Percentiles rank a stretch among this genome's conserved stretches.
phyloP scores from a whole-genome alignment of 2,329 filamentous ascomycete genomes.

The Colletotrichum horii region DNA sequence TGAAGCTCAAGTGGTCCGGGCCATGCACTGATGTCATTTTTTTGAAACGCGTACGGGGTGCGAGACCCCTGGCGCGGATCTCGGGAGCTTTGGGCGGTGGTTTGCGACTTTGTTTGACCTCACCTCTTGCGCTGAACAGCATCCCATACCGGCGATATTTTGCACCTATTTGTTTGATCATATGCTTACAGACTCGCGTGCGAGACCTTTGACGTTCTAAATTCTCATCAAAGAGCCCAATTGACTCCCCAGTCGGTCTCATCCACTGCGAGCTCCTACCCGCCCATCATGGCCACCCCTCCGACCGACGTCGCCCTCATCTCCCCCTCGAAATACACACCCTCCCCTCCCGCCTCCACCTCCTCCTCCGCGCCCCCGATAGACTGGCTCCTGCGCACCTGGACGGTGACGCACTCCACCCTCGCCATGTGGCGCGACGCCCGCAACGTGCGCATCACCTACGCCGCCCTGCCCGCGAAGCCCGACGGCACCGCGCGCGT shows the following conservation, averaged over 20 bases:
- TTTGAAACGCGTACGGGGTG: constrained; percentile 3
- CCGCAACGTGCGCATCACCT: constrained; percentile 82
- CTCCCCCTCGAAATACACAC: constrained; percentile 54
- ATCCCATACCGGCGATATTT: not conserved
- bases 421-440: constrained; percentile 81
- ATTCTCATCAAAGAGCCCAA: not conserved
- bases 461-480: constrained; percentile 57
- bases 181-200: not conserved
- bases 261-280: not conserved
- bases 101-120: not conserved
- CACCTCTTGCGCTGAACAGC: not conserved
- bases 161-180: not conserved
- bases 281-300: constrained; percentile 14
- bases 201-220: not conserved
- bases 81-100: constrained; percentile 39
- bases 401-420: constrained; percentile 78
- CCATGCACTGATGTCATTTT: constrained; percentile 18
- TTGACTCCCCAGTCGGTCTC: not conserved
- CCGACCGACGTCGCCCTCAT: constrained; percentile 15
- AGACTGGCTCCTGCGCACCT: constrained; percentile 68
- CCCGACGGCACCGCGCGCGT: constrained; percentile 52
- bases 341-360: constrained; percentile 25
- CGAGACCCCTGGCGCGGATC: constrained; percentile 12
- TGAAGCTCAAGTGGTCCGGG: not conserved
- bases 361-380: constrained; percentile 51